A percentile compares a stretch with the other conserved stretches of the same genome.
These are phyloP conservation scores for Suillus sp. DNA, from an alignment of 768 basidiomycete genomes.

Conservation along the genomic window DNA sequence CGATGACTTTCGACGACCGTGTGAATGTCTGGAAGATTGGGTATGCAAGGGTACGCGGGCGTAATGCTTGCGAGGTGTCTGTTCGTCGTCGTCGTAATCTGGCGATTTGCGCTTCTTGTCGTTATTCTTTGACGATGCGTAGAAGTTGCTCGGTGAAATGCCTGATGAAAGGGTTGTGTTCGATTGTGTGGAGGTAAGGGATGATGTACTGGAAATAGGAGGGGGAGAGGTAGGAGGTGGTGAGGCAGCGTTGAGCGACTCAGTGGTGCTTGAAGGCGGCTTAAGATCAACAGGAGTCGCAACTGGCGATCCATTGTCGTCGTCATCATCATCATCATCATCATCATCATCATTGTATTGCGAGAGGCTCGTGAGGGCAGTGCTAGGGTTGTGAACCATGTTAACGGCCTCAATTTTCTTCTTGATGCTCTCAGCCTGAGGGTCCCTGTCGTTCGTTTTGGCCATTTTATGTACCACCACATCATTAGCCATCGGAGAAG, in stretches of 20 bases:
- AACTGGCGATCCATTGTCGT: constrained; percentile 29
- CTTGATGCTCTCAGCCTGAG: constrained; percentile 54
- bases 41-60: constrained; percentile 25
- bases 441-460: constrained; percentile 43
- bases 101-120: constrained; percentile 46
- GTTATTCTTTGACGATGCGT: constrained; percentile 31
- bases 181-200: constrained; percentile 22
- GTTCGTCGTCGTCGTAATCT: constrained; percentile 30
- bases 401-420: constrained; percentile 52
- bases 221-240: constrained; percentile 33
- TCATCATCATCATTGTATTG: constrained; percentile 47
- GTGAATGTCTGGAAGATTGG: constrained; percentile 26
- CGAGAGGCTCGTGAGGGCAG: constrained; percentile 40
- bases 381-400: constrained; percentile 27
- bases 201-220: constrained; percentile 29
- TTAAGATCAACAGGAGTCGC: constrained; percentile 22
- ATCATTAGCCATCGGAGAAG: constrained; percentile 42
- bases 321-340: constrained; percentile 42
- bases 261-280: constrained; percentile 19
- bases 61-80: constrained; percentile 23
- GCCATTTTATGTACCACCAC: constrained; percentile 12
- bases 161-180: constrained; percentile 25
- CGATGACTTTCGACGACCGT: constrained; percentile 30
- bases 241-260: constrained; percentile 32
- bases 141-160: constrained; percentile 42